These are phyloP conservation scores for Leccinum ambiguum DNA, from an alignment of 1,284 basidiomycete genomes.

Conservation along the genomic window DNA sequence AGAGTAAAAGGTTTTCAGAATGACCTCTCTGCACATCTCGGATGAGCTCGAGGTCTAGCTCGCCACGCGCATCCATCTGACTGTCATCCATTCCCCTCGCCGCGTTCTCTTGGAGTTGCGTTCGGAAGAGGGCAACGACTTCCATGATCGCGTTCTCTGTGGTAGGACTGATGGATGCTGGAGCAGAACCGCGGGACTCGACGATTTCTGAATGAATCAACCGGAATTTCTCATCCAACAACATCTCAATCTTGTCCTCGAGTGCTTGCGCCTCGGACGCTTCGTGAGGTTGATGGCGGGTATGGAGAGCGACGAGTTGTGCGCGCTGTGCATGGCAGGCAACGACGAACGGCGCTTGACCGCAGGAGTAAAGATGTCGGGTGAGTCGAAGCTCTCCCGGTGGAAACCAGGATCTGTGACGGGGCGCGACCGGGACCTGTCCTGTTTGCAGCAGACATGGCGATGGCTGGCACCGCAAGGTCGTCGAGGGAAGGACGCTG, in stretches of 20 bases:
- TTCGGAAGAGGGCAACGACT: conserved; percentile 63
- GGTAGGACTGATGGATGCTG: conserved; percentile 38
- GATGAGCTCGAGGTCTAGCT: conserved; percentile 74
- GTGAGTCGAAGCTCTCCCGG: conserved; percentile 26
- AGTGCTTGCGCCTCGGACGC: conserved; percentile 55
- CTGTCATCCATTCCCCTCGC: conserved; percentile 59
- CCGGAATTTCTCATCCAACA: conserved; percentile 70
- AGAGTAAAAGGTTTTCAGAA: conserved; percentile 51
- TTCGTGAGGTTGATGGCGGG: conserved; percentile 53
- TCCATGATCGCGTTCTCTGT: conserved; percentile 64
- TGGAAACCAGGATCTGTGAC: conserved; percentile 53
- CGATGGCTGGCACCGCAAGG: conserved; percentile 63
- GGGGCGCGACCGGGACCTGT: conserved; percentile 49
- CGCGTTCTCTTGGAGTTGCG: conserved; percentile 64
- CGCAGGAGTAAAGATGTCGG: conserved; percentile 54
- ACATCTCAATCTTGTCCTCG: conserved; percentile 54
- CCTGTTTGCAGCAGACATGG: conserved; percentile 40
- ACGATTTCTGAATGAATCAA: conserved; percentile 45
- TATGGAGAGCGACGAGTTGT: conserved; percentile 41
- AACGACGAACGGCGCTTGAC: conserved; percentile 58
- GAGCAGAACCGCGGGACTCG: conserved; percentile 21
- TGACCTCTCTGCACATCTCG: conserved; percentile 70
- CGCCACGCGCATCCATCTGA: conserved; percentile 68
- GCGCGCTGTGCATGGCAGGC: conserved; percentile 50
- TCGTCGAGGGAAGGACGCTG: conserved; percentile 74